phyloP scores from a whole-genome alignment of 192 early-diverging fungal genomes.

The Dissophora ornata region DNA sequence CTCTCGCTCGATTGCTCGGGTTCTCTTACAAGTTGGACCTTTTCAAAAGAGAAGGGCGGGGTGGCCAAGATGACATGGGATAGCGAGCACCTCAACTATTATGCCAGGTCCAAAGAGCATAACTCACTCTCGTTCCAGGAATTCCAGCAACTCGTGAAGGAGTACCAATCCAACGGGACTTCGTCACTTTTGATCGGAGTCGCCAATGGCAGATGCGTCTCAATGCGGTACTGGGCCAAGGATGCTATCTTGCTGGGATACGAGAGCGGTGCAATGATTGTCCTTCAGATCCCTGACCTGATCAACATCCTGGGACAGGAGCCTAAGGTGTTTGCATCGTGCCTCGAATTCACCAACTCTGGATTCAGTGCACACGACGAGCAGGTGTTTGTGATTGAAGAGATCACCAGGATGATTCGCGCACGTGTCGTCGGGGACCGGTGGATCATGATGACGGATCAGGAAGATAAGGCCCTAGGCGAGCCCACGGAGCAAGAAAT shows the following conservation, averaged over 20 bases:
- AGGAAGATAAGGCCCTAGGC: slow-evolving; percentile 43
- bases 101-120: slow-evolving; percentile 54
- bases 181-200: slow-evolving; percentile 39
- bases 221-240: slow-evolving; percentile 67
- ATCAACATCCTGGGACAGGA: slow-evolving; percentile 57
- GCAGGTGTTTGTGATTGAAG: slow-evolving; percentile 55
- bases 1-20: slow-evolving; percentile 56
- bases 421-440: slow-evolving; percentile 54
- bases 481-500: slow-evolving; percentile 45
- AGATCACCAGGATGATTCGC: slow-evolving; percentile 53
- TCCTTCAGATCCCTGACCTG: slow-evolving; percentile 58
- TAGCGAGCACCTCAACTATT: slow-evolving; percentile 56
- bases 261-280: slow-evolving; percentile 61
- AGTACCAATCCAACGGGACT: slow-evolving; percentile 45
- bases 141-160: slow-evolving; percentile 40
- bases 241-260: slow-evolving; percentile 61
- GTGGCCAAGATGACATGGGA: slow-evolving; percentile 42
- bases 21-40: slow-evolving; percentile 50
- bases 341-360: slow-evolving; percentile 52
- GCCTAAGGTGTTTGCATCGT: slow-evolving; percentile 57
- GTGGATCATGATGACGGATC: slow-evolving; percentile 49
- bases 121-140: slow-evolving; percentile 41
- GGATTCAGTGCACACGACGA: slow-evolving; percentile 42
- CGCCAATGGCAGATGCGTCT: slow-evolving; percentile 57
- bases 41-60: slow-evolving; percentile 40